Base-by-base conservation (phyloP, 441 rosid species). In the Macaranga tanarius region DNA sequence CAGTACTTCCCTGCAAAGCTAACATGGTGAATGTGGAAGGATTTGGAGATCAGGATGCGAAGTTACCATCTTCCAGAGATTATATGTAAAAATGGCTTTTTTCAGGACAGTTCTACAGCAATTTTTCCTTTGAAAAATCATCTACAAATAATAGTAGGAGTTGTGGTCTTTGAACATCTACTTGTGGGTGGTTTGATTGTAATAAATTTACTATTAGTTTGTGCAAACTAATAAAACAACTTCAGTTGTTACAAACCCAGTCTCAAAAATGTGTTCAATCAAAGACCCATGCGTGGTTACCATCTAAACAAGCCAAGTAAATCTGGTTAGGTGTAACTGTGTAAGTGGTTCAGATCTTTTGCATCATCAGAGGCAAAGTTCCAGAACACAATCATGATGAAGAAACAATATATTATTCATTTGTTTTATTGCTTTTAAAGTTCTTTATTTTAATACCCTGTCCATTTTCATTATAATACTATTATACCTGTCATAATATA, bases 1-100 rank as follows among this genome's bases (percentile, higher is more conserved):
- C 85, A 93, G 97, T 91, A 91, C 78, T 91, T 93, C 71, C 94
- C 94, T 0, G 85, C 76, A 22, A 89, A 77, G 57, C 83, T 93
- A 71, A 91, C 78, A 70, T 91, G 98, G 98, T 93, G 87, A 91
- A 63, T 26, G 19, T 47, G 10, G 51, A 62, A 71, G 55, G 13
- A 63, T 15, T 44, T 1, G 66, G 54, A 56, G 74, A 19, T 11
- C 10, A 47, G 20, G 69, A 22, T 22, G 11, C 55, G 11, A 0
- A 52, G 19, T 52, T 65, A 45, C 38, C 45, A n/a, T 6, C 17
- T 7, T 13, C 55, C 7, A 22, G 25, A 22, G 31, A 1, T 20
- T 10, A 12, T 5, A 12, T 3, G 4, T 5, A 42, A 42, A 42
- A 10, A 42, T 7, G 42, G 44, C 20, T 22, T 5, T 5, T 16